A percentile compares a stretch with the other conserved stretches of the same genome.
phyloP scores from a whole-genome alignment of 805 yeast genomes.

The Barnettozyma pratensis region DNA sequence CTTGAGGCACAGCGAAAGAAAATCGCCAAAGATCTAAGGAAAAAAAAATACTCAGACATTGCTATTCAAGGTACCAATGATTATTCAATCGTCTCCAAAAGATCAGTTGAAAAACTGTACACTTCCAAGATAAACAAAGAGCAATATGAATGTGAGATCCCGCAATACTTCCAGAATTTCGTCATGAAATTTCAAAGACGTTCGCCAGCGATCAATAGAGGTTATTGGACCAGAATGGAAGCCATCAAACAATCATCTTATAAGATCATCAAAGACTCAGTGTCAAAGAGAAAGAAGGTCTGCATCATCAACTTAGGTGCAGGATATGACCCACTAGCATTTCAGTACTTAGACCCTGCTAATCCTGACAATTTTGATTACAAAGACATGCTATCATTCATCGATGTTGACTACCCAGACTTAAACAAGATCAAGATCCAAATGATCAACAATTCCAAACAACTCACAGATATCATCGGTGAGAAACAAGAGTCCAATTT shows the following conservation, averaged over 20 bases:
- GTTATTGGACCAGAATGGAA: constrained; percentile 78
- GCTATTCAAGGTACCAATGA: constrained; percentile 83
- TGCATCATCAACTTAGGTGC: constrained; percentile 69
- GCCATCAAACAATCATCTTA: constrained; percentile 52
- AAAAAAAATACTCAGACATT: constrained; percentile 49
- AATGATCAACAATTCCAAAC: constrained; percentile 44
- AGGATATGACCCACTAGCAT: constrained; percentile 66
- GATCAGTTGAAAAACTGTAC: constrained; percentile 71
- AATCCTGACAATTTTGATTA: constrained; percentile 25
- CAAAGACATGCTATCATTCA: constrained; percentile 39
- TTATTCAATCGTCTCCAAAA: constrained; percentile 75
- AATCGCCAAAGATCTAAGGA: constrained; percentile 39
- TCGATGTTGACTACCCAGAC: constrained; percentile 76
- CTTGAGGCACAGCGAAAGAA: constrained; percentile 19
- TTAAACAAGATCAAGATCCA: constrained; percentile 49
- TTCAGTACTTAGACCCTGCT: constrained; percentile 37
- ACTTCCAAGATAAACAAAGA: constrained; percentile 20
- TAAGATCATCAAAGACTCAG: constrained; percentile 35
- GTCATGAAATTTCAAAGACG: constrained; percentile 63
- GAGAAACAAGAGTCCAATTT: constrained; percentile 5
- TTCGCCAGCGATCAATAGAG: constrained; percentile 77
- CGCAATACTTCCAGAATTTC: constrained; percentile 57
- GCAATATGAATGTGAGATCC: constrained; percentile 18
- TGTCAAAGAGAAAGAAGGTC: constrained; percentile 25
- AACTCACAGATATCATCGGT: constrained; percentile 44